These are phyloP conservation scores for Colletotrichum costaricense DNA, from an alignment of 2,329 filamentous ascomycete genomes.

Conservation along the genomic window DNA sequence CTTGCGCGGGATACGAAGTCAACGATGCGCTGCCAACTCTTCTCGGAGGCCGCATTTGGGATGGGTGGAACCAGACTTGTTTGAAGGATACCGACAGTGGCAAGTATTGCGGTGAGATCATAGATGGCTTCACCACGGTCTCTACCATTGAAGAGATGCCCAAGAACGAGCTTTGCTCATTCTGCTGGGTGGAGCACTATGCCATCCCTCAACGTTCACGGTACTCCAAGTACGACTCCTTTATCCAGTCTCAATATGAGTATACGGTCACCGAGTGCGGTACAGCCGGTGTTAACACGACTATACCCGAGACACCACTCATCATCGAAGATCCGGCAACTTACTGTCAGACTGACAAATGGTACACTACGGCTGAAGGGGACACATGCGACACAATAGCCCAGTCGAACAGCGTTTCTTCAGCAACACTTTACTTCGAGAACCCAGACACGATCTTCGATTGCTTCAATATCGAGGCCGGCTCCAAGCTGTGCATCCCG, in stretches of 20 bases:
- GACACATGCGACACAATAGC: not conserved
- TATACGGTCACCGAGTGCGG: not conserved
- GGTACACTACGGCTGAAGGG: not conserved
- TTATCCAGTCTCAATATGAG: not conserved
- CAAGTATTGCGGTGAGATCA: not conserved
- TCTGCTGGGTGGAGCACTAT: not conserved
- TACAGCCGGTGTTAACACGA: not conserved
- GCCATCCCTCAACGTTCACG: not conserved
- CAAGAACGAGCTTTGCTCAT: not conserved
- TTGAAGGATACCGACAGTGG: not conserved
- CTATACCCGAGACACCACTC: not conserved
- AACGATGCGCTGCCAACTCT: not conserved
- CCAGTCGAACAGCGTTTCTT: not conserved
- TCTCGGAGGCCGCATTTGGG: not conserved
- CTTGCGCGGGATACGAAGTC: too few species aligned
- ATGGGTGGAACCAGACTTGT: not conserved
- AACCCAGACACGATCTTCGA: not conserved
- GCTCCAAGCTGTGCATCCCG: not conserved
- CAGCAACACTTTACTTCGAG: not conserved
- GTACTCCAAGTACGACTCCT: not conserved
- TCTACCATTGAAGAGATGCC: not conserved
- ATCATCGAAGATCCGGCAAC: not conserved
- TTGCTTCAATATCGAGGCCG: not conserved
- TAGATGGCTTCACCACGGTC: not conserved
- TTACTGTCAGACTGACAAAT: not conserved